These are phyloP conservation scores for Sporobolomyces roseus DNA, from an alignment of 768 basidiomycete species.

Conservation along the genomic window DNA sequence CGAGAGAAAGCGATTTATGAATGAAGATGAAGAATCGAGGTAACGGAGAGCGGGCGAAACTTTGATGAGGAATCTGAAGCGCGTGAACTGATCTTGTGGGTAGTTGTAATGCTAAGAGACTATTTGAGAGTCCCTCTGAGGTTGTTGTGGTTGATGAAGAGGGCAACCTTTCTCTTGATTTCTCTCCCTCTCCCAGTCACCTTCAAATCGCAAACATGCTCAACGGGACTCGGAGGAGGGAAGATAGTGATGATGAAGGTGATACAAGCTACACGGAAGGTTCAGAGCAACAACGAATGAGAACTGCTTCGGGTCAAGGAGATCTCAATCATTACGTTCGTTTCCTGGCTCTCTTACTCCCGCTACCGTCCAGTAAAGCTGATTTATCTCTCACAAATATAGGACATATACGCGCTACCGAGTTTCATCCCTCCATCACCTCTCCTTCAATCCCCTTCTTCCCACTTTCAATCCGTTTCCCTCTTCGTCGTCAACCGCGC, in stretches of 20 bases:
- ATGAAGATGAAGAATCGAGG: too few relatives aligned
- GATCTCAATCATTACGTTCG: conserved; percentile 21
- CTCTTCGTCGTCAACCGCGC: conserved; percentile 39
- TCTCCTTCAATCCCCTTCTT: conserved; percentile 7
- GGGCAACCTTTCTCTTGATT: too few relatives aligned
- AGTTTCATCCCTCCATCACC: conserved; percentile 21
- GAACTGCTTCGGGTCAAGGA: not conserved
- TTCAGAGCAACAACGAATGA: not conserved
- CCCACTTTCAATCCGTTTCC: conserved; percentile 24
- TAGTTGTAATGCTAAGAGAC: too few relatives aligned
- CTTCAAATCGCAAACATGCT: not conserved
- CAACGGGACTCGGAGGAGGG: conserved; percentile 23
- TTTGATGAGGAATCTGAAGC: too few relatives aligned
- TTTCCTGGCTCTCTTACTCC: not conserved
- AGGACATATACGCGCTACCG: conserved; percentile 41
- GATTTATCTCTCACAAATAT: too few relatives aligned
- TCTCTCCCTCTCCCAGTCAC: not conserved
- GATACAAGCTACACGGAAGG: not conserved
- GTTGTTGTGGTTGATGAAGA: too few relatives aligned
- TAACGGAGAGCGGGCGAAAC: too few relatives aligned
- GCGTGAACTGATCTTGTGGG: too few relatives aligned
- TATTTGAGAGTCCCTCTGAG: too few relatives aligned
- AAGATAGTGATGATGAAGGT: conserved; percentile 19
- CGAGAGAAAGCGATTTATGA: too few relatives aligned
- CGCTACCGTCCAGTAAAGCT: not conserved